phyloP scores from a whole-genome alignment of 2,329 filamentous ascomycete genomes.

The Fusarium palustre region DNA sequence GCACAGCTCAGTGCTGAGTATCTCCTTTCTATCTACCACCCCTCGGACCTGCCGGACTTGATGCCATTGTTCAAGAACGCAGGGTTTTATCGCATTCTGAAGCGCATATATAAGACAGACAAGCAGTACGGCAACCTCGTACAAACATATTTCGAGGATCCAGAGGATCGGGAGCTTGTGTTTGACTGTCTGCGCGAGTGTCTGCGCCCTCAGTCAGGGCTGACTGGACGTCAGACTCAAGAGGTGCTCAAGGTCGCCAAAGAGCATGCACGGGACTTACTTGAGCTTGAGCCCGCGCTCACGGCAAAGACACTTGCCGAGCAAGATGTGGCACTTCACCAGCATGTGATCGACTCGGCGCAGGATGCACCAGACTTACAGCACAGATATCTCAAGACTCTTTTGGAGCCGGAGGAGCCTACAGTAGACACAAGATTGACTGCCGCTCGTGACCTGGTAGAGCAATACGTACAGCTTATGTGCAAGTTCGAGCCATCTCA shows the following conservation, averaged over 20 bases:
- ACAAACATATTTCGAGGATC: constrained; percentile 86
- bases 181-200: constrained; percentile 85
- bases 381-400: constrained; percentile 78
- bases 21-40: constrained; percentile 90
- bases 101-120: constrained; percentile 85
- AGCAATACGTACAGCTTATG: constrained; percentile 90
- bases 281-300: constrained; percentile 72
- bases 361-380: constrained; percentile 72
- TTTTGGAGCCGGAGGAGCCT: constrained; percentile 73
- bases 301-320: constrained; percentile 74
- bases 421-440: constrained; percentile 49
- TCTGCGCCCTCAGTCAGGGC: constrained; percentile 71
- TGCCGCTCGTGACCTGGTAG: constrained; percentile 73
- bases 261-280: constrained; percentile 73
- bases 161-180: constrained; percentile 77
- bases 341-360: constrained; percentile 71
- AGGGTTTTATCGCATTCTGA: constrained; percentile 90
- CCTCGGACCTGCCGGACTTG: constrained; percentile 80
- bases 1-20: constrained; percentile 98
- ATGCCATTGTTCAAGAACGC: constrained; percentile 83
- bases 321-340: constrained; percentile 73
- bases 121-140: constrained; percentile 83
- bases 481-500: constrained; percentile 85
- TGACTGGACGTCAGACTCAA: constrained; percentile 76
- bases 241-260: constrained; percentile 77